Conservation (phyloP, 805 yeast genomes). For the Ascoidea rubescens region DNA sequence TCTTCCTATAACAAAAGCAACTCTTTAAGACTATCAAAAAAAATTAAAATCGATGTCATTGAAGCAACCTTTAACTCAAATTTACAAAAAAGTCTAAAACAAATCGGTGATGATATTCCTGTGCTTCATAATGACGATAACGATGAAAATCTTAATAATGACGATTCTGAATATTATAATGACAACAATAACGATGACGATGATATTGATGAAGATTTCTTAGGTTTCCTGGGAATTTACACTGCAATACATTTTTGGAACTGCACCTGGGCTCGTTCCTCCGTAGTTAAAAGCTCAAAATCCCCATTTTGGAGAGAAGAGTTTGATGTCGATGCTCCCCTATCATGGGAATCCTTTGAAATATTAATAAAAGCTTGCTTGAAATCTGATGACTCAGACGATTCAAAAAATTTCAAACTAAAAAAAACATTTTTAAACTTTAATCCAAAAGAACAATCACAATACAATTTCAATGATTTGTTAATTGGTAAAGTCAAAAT, state of each 20-base stretch:
- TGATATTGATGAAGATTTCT: neutral
- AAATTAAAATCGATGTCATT: conserved; percentile 40
- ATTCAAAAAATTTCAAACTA: no score
- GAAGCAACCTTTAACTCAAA: conserved; percentile 41
- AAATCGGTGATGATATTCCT: neutral
- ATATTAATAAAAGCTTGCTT: neutral
- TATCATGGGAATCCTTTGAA: conserved; percentile 13
- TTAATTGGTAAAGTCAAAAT: conserved; percentile 17
- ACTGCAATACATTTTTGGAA: conserved; percentile 66
- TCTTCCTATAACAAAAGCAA: conserved; percentile 17
- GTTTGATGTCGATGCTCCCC: conserved; percentile 46
- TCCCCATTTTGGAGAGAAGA: conserved; percentile 80
- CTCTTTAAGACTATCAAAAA: conserved; percentile 36
- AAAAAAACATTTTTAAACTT: no score
- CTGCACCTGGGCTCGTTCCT: conserved; percentile 66
- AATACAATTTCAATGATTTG: conserved; percentile 12
- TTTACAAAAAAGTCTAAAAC: neutral
- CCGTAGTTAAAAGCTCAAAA: conserved; percentile 32
- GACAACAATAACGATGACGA: neutral
- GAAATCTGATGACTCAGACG: no score
- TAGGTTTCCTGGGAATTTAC: conserved; percentile 24
- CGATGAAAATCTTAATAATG: neutral
- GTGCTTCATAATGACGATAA: neutral
- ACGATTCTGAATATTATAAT: neutral
- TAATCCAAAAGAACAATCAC: no score